Conservation (phyloP, 2,329 filamentous ascomycete genomes). For the Nigrospora oryzae region DNA sequence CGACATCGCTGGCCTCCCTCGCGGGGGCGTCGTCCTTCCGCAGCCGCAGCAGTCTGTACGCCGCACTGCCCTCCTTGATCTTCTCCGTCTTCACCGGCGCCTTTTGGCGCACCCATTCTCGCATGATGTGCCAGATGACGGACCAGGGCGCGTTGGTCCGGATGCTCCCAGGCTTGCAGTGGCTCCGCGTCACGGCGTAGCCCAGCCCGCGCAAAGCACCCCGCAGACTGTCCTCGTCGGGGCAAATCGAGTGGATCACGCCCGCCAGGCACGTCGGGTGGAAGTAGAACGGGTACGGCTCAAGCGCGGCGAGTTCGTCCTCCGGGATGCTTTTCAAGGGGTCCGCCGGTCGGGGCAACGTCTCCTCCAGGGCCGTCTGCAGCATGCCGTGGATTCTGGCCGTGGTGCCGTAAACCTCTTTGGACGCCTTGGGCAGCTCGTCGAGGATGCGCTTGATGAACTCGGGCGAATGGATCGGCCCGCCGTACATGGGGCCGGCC, state of each 20-base stretch:
- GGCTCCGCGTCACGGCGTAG: constrained; percentile 76
- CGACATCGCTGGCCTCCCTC: constrained; percentile 15
- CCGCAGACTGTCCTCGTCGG: constrained; percentile 68
- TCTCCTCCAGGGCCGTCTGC: constrained; percentile 76
- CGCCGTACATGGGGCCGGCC: constrained; percentile 90
- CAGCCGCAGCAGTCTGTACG: constrained; percentile 57
- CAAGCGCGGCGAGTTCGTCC: constrained; percentile 54
- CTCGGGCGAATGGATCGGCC: constrained; percentile 73
- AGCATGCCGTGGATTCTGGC: constrained; percentile 87
- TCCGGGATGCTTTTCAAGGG: constrained; percentile 15
- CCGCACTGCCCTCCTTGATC: constrained; percentile 61
- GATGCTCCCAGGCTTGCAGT: constrained; percentile 82
- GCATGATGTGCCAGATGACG: constrained; percentile 86
- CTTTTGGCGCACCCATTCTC: constrained; percentile 81
- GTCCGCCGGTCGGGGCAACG: constrained; percentile 23
- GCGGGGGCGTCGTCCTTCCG: constrained; percentile 24
- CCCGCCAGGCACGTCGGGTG: constrained; percentile 67
- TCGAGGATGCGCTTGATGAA: constrained; percentile 77
- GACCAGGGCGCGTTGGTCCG: constrained; percentile 91
- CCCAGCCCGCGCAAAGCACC: constrained; percentile 76
- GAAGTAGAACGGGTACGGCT: constrained; percentile 81
- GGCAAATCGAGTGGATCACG: constrained; percentile 69
- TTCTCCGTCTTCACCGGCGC: constrained; percentile 66
- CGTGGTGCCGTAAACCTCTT: constrained; percentile 68
- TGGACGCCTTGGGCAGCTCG: constrained; percentile 58